phyloP scores from a whole-genome alignment of 2,329 filamentous ascomycete genomes.

The Chaetomium sp. region DNA sequence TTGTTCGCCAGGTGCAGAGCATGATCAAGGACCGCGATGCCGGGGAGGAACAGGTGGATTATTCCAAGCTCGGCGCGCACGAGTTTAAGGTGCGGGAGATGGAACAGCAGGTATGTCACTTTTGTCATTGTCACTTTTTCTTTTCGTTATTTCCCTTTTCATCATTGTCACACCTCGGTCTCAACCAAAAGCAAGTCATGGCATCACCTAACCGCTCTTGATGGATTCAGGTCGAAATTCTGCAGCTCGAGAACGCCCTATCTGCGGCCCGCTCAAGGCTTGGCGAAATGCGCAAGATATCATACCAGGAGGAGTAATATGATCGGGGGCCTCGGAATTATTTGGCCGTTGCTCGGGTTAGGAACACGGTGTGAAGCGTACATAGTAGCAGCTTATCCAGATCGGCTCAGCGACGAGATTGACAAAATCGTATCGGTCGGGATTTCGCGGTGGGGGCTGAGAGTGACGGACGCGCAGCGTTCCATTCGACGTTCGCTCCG shows the following conservation, averaged over 20 bases:
- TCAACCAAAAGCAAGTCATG: too few species aligned
- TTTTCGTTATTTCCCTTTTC: neutral
- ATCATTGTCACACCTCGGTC: neutral
- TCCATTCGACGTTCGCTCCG: neutral
- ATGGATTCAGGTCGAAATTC: slow-evolving; percentile 74
- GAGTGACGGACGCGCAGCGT: neutral
- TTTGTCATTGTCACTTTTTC: neutral
- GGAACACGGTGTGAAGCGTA: too few species aligned
- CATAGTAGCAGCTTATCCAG: too few species aligned
- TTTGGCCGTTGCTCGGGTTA: too few species aligned
- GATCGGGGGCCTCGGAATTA: neutral
- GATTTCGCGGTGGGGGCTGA: too few species aligned
- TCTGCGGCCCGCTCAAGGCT: slow-evolving; percentile 71
- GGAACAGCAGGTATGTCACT: slow-evolving; percentile 84
- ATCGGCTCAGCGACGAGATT: too few species aligned
- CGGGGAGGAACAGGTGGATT: slow-evolving; percentile 81
- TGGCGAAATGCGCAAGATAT: slow-evolving; percentile 97
- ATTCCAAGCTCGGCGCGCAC: slow-evolving; percentile 78
- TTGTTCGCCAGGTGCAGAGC: slow-evolving; percentile 88
- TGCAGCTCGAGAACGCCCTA: slow-evolving; percentile 86
- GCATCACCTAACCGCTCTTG: slow-evolving; percentile 19
- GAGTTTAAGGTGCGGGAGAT: slow-evolving; percentile 99
- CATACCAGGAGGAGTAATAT: slow-evolving; percentile 68
- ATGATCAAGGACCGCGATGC: slow-evolving; percentile 84
- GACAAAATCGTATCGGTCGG: too few species aligned